Conservation (phyloP, 306 rosid genomes). For the Trifolium repens region DNA sequence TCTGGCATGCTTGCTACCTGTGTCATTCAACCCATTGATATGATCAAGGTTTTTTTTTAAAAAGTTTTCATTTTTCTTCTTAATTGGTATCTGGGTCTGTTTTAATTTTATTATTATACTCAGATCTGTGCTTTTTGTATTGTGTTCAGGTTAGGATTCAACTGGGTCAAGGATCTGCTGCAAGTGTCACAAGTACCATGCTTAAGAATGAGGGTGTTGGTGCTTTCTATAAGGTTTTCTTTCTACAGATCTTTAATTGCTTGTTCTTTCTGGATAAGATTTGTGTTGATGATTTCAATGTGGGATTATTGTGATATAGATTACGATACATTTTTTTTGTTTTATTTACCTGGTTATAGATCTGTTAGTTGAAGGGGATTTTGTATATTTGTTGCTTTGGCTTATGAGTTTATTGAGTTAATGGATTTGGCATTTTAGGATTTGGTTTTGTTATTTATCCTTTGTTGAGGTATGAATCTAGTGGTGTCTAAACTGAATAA, state of each 20-base stretch:
- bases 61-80: not conserved
- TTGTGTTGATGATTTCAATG: slow-evolving; percentile 25
- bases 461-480: slow-evolving; percentile 15
- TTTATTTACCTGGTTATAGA: slow-evolving; percentile 30
- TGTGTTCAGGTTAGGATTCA: slow-evolving; percentile 91
- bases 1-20: slow-evolving; percentile 99
- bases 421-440: slow-evolving; percentile 6
- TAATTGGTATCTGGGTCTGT: slow-evolving; percentile 12
- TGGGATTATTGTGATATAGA: slow-evolving; percentile 11
- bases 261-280: slow-evolving; percentile 9
- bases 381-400: slow-evolving; percentile 9
- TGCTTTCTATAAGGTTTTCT: slow-evolving; percentile 86
- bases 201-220: slow-evolving; percentile 86
- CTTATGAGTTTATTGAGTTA: not conserved
- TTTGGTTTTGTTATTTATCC: slow-evolving; percentile 7
- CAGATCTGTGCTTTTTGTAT: slow-evolving; percentile 57
- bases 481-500: slow-evolving; percentile 36
- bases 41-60: slow-evolving; percentile 80
- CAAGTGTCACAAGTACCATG: slow-evolving; percentile 68
- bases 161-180: slow-evolving; percentile 96
- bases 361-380: slow-evolving; percentile 29
- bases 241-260: slow-evolving; percentile 28
- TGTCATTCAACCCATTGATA: slow-evolving; percentile 93
- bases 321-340: not conserved
- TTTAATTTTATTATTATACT: slow-evolving; percentile 7